Evolutionary conservation across 2,329 filamentous ascomycete species (phyloP).

Genomic region (Erysiphe pulchra): DNA sequence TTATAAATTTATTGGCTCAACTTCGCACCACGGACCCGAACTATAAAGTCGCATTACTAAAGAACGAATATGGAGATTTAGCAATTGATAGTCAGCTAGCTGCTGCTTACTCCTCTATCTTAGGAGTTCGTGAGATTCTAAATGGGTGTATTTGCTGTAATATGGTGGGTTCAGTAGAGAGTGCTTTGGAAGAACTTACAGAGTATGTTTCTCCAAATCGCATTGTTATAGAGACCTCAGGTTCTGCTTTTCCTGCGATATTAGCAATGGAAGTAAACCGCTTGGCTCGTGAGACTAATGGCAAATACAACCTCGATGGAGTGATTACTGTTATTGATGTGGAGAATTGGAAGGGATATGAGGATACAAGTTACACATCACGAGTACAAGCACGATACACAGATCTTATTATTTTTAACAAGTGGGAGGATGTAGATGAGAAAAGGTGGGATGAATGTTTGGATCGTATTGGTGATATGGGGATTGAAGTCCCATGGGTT

Average conservation of each 20-base stretch:
- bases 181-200: constrained; percentile 53
- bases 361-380: constrained; percentile 44
- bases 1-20: constrained; percentile 82
- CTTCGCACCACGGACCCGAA: constrained; percentile 41
- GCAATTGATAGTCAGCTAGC: constrained; percentile 43
- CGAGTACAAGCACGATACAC: constrained; percentile 49
- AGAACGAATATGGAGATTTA: constrained; percentile 94
- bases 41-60: constrained; percentile 82
- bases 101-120: constrained; percentile 44
- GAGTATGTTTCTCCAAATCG: constrained; percentile 38
- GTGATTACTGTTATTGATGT: constrained; percentile 49
- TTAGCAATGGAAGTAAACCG: constrained; percentile 48
- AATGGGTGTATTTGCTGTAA: constrained; percentile 99
- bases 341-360: constrained; percentile 53
- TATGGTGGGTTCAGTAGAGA: constrained; percentile 69
- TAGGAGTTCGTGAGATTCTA: constrained; percentile 74
- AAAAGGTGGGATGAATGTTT: constrained; percentile 34
- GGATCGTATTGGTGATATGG: constrained; percentile 40
- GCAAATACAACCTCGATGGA: constrained; percentile 37
- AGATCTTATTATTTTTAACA: constrained; percentile 48
- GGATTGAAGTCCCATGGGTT: constrained; percentile 43
- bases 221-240: constrained; percentile 83
- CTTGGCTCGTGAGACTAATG: constrained; percentile 25
- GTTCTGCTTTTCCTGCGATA: constrained; percentile 34
- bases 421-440: constrained; percentile 41